These are phyloP conservation scores for Fibroporia radiculosa DNA, from an alignment of 768 basidiomycete genomes.

Conservation along the genomic window DNA sequence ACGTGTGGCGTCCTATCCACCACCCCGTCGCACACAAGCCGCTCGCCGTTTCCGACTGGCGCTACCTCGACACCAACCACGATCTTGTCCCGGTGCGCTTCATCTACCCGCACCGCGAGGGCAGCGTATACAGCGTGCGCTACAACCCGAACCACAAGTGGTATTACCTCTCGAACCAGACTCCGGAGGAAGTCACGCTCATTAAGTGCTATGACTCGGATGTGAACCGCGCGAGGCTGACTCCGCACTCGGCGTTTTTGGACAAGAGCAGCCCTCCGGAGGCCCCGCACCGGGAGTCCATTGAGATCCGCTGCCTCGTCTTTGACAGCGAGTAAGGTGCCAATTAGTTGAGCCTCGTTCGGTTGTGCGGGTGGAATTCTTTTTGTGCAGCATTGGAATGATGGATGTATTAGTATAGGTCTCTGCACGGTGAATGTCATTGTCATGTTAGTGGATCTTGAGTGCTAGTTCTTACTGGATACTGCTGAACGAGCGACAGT, in stretches of 20 bases:
- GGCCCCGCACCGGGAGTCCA: constrained; percentile 34
- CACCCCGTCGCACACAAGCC: constrained; percentile 33
- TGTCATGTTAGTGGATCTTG: too few species aligned
- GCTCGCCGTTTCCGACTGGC: constrained; percentile 35
- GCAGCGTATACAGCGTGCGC: constrained; percentile 28
- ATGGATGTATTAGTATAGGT: too few species aligned
- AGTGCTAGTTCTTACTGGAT: too few species aligned
- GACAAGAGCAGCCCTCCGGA: constrained; percentile 27
- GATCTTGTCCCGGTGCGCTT: constrained; percentile 32
- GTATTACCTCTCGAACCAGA: constrained; percentile 32
- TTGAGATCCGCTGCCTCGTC: constrained; percentile 36
- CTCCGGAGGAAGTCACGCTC: constrained; percentile 33
- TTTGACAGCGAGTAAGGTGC: constrained; percentile 24
- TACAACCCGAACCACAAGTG: constrained; percentile 30
- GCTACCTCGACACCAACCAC: constrained; percentile 24
- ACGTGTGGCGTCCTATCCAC: constrained; percentile 39
- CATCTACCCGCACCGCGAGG: constrained; percentile 29
- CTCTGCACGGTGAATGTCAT: too few species aligned
- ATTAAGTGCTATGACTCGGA: constrained; percentile 41
- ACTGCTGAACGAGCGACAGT: too few species aligned
- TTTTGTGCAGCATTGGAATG: neutral
- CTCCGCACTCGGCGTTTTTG: constrained; percentile 36
- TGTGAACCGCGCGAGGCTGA: constrained; percentile 30
- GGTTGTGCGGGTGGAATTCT: neutral
- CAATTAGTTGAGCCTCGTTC: neutral